A percentile compares a stretch with the other conserved stretches of the same genome.
phyloP scores from a whole-genome alignment of 2,329 filamentous ascomycete species.

The Aureobasidium pullulans region DNA sequence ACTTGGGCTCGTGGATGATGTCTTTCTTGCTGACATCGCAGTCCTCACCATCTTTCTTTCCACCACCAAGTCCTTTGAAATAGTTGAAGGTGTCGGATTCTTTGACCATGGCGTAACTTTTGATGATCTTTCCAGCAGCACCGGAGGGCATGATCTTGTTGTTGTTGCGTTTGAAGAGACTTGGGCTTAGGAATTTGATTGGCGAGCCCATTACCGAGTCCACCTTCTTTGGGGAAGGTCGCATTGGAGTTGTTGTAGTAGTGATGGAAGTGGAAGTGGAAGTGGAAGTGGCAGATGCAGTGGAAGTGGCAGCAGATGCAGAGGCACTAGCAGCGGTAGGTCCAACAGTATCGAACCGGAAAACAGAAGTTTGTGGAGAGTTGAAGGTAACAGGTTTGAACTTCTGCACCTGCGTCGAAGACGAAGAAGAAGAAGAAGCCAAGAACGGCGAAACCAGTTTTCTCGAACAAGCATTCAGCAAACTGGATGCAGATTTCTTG shows the following conservation, averaged over 20 bases:
- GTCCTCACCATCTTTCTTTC: neutral
- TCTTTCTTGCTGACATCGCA: no score
- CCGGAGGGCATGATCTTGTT: neutral
- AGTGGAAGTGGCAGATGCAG: no score
- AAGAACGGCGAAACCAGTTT: neutral
- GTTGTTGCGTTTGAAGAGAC: conserved; percentile 1
- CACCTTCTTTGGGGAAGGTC: neutral
- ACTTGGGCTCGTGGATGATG: no score
- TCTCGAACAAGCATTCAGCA: no score
- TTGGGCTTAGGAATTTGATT: neutral
- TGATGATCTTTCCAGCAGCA: neutral
- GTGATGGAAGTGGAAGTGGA: no score
- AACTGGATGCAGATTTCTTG: no score
- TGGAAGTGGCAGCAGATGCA: no score
- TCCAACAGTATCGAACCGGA: neutral
- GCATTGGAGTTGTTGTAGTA: no score
- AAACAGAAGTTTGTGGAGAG: neutral
- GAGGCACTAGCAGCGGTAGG: no score
- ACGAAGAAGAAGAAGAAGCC: neutral
- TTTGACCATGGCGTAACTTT: neutral
- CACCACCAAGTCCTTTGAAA: neutral
- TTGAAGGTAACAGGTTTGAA: neutral
- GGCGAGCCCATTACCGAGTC: conserved; percentile 1
- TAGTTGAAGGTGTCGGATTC: neutral
- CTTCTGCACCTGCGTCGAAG: neutral